Conservation (phyloP, 2,329 filamentous ascomycete species). For the Immersiporthe knoxdaviesiana region DNA sequence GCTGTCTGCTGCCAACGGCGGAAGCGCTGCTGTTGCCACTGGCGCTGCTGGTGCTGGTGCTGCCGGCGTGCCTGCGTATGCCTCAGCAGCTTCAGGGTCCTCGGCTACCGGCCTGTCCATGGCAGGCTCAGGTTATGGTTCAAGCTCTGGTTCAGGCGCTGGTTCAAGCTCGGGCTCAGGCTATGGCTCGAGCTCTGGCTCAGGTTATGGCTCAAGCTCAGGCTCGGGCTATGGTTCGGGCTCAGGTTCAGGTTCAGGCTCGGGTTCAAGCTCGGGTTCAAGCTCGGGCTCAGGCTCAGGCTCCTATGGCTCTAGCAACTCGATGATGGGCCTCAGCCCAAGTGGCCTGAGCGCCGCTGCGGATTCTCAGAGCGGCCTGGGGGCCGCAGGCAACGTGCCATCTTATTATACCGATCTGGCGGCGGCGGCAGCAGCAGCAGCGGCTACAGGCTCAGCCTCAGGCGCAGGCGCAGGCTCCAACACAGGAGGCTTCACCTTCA, state of each 20-base stretch:
- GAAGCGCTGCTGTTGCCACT: background rate
- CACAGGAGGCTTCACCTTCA: background rate
- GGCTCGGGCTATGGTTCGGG: background rate
- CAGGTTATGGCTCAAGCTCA: background rate
- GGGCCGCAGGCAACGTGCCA: background rate
- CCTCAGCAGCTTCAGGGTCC: conserved; percentile 6
- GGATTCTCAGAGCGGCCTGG: background rate
- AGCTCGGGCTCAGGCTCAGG: background rate
- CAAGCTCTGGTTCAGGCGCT: background rate
- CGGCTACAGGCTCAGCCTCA: background rate
- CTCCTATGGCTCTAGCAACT: background rate
- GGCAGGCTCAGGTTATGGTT: background rate
- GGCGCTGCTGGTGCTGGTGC: background rate
- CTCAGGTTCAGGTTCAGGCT: background rate
- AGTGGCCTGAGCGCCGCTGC: background rate
- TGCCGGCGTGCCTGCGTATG: background rate
- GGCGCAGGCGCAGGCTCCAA: background rate
- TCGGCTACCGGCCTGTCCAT: conserved; percentile 1
- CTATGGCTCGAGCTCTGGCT: background rate
- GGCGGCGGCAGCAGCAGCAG: background rate
- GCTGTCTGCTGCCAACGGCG: background rate
- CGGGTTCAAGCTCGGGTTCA: background rate
- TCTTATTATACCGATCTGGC: background rate
- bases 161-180: background rate
- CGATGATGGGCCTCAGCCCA: background rate